Percentiles rank a stretch among this genome's conserved stretches.
Conservation (phyloP, 257 asterid species). For the Hygrophila difformis region DNA sequence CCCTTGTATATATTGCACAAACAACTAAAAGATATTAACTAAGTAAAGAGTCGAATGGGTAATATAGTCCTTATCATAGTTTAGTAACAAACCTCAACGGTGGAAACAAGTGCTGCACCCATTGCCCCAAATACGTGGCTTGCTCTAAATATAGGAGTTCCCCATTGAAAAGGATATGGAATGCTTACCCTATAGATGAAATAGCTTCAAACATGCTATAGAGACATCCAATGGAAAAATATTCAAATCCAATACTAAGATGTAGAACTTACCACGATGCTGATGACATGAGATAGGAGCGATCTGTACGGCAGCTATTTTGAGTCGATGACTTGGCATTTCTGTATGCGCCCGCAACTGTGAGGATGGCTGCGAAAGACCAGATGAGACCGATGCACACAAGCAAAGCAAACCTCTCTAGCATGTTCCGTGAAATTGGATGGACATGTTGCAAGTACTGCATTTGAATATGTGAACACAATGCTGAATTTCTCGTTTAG, state of each 20-base stretch:
- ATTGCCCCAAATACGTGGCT: slow-evolving; percentile 92
- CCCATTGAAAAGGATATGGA: slow-evolving; percentile 87
- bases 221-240: no score
- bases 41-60: no score
- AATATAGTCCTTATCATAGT: no score
- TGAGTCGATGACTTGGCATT: slow-evolving; percentile 47
- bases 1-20: no score
- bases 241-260: no score
- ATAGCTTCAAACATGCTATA: no score
- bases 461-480: slow-evolving; percentile 6
- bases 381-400: slow-evolving; percentile 58
- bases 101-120: slow-evolving; percentile 94
- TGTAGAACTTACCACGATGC: slow-evolving; percentile 69
- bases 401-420: slow-evolving; percentile 91
- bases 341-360: slow-evolving; percentile 95
- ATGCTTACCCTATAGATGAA: slow-evolving; percentile 57
- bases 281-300: slow-evolving; percentile 61
- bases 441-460: slow-evolving; percentile 79
- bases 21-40: no score
- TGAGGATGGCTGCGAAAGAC: slow-evolving; percentile 97
- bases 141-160: slow-evolving; percentile 82
- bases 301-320: slow-evolving; percentile 79
- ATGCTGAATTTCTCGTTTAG: background rate
- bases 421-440: slow-evolving; percentile 45
- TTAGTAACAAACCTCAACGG: slow-evolving; percentile 79